Evolutionary conservation across 225 moss, liverwort and hornwort genomes (phyloP).

Genomic region (Lunularia cruciata): DNA sequence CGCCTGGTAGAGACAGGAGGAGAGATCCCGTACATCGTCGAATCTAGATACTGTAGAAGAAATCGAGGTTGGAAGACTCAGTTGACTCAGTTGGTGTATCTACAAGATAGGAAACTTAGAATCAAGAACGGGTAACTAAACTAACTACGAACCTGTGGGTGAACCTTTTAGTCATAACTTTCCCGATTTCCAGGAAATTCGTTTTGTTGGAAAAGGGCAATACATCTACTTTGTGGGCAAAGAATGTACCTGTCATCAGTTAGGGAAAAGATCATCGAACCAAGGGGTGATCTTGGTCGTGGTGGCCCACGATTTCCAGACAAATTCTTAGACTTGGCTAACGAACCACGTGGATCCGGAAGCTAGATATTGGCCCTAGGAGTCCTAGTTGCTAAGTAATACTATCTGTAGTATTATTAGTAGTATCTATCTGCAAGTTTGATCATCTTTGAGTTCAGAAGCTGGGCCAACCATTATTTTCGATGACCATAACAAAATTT

Average conservation of each 20-base stretch:
- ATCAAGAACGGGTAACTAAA: background rate
- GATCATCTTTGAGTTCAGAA: too few relatives aligned
- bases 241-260: background rate
- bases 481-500: too few relatives aligned
- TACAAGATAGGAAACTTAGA: background rate
- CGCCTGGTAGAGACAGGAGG: background rate
- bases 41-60: background rate
- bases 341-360: background rate
- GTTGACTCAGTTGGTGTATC: conserved; percentile 9
- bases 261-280: background rate
- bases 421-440: too few relatives aligned
- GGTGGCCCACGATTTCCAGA: background rate
- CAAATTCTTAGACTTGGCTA: background rate
- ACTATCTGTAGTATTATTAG: too few relatives aligned
- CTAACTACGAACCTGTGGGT: background rate
- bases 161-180: background rate
- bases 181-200: conserved; percentile 1
- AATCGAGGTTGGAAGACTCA: background rate
- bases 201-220: background rate
- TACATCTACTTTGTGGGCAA: background rate
- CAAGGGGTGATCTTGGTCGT: background rate
- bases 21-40: background rate
- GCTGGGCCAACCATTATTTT: too few relatives aligned
- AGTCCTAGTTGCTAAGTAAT: background rate
- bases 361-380: conserved; percentile 10